Evolutionary conservation across 805 yeast genomes (phyloP), one percentile per base, ranked within the genome.

Genomic region (Starmera quercuum): DNA sequence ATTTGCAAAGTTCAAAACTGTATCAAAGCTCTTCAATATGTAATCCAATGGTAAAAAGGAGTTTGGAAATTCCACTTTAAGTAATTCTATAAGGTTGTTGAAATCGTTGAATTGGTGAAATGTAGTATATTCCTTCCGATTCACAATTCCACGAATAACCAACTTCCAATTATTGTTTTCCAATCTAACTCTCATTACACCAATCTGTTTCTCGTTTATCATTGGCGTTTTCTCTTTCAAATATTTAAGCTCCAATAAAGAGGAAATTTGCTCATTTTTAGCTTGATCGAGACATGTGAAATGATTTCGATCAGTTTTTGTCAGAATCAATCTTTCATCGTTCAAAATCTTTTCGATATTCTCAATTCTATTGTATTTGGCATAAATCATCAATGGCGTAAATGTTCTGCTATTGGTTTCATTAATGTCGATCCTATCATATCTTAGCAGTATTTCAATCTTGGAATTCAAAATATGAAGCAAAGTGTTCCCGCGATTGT

Each of bases 381-480:
- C 73, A 45, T 74, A 82, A 5, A 76, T 63, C 68, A 79, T 75
- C 37, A 87, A 51, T 0, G 97, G 94, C 0, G 90, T 75, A 39
- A 78, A 58, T 1, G 65, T 70, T 39, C 70, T 70, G 10, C 50
- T 45, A 50, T 85, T 88, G 14, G 70, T 53, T 37, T 68, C 71
- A 52, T 90, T 85, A 10, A 85, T 53, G 44, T 77, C 68, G 11
- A 69, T 41, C 7, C 45, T 47, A 6, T 66, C 54, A 6, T 53
- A 46, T 6, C 48, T 39, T 25, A 78, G 45, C 9, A 75, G 41
- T 2, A 59, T 40, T 20, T 56, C 49, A 20, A 83, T 54, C 12
- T 71, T 68, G 11, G 68, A 67, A 32, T 72, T 70, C 20, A 85
- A 59, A 3, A 83, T 69, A 56, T 90, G 97, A 21, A 90, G 58